Evolutionary conservation across 805 yeast species (phyloP).

Genomic region (Blastobotrys americana): DNA sequence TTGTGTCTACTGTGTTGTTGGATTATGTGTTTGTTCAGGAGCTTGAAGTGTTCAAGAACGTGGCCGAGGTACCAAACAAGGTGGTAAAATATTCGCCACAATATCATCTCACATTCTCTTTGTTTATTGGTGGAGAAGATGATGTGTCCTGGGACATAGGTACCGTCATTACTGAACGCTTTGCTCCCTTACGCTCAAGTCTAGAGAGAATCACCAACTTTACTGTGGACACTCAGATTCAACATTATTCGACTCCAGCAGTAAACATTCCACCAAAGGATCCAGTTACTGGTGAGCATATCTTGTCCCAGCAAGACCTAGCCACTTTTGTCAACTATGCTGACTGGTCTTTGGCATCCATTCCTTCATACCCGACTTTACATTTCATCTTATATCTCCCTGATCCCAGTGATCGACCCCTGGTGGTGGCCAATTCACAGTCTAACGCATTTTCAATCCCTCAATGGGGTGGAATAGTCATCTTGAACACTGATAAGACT

Average conservation of each 20-base stretch:
- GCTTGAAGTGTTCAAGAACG: constrained; percentile 25
- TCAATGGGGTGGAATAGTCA: constrained; percentile 80
- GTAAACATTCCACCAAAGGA: constrained; percentile 10
- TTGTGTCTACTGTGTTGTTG: constrained; percentile 45
- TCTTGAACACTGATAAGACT: constrained; percentile 33
- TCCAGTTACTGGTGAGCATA: constrained; percentile 15
- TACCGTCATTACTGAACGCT: constrained; percentile 40
- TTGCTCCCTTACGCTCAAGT: constrained; percentile 48
- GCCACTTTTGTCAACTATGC: constrained; percentile 77
- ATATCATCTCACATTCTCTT: constrained; percentile 68
- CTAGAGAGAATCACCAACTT: constrained; percentile 57
- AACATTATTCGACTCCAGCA: constrained; percentile 50
- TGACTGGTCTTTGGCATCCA: constrained; percentile 65
- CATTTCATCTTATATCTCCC: constrained; percentile 70
- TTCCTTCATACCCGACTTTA: constrained; percentile 55
- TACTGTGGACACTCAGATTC: constrained; percentile 71
- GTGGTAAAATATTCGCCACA: constrained; percentile 54
- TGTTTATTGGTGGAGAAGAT: constrained; percentile 52
- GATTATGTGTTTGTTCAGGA: constrained; percentile 42
- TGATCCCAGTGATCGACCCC: constrained; percentile 40
- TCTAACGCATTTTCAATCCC: constrained; percentile 69
- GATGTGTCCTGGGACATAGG: constrained; percentile 72
- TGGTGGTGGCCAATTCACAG: constrained; percentile 38
- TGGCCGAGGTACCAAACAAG: constrained; percentile 27
- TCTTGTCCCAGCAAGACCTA: constrained; percentile 46